These are phyloP conservation scores for Blepharisma japonicum DNA, from an alignment of 73 alveolate species.

Conservation along the genomic window DNA sequence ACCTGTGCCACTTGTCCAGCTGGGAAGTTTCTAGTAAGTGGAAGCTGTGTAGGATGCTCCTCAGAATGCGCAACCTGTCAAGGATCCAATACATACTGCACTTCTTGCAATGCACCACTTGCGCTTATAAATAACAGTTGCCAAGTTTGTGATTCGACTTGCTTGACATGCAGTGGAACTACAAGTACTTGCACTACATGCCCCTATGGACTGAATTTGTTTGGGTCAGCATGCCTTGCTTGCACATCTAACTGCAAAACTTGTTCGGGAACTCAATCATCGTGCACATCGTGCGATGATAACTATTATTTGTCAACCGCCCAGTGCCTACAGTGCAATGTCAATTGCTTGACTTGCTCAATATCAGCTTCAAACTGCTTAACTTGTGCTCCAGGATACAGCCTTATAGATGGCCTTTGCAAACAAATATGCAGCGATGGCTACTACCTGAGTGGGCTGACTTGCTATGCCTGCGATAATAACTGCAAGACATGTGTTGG, in stretches of 20 bases:
- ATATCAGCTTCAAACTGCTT: neutral
- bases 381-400: neutral
- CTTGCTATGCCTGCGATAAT: neutral
- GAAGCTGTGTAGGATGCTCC: neutral
- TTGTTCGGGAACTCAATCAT: neutral
- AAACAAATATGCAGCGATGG: neutral
- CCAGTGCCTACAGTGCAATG: neutral
- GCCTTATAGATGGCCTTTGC: neutral
- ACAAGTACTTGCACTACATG: neutral
- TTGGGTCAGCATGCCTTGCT: neutral
- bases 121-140: slow-evolving; percentile 31
- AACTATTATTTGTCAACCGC: neutral
- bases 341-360: neutral
- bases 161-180: slow-evolving; percentile 13
- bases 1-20: slow-evolving; percentile 30
- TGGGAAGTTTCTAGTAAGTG: slow-evolving; percentile 7
- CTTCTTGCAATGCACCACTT: slow-evolving; percentile 28
- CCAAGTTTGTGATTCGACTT: slow-evolving; percentile 29
- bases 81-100: slow-evolving; percentile 21
- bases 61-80: slow-evolving; percentile 26
- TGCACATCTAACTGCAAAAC: slow-evolving; percentile 9
- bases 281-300: slow-evolving; percentile 21
- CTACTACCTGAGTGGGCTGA: neutral
- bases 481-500: slow-evolving; percentile 15
- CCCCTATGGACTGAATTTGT: neutral